phyloP scores from a whole-genome alignment of 2,329 filamentous ascomycete genomes.

The Diaporthe amygdali region DNA sequence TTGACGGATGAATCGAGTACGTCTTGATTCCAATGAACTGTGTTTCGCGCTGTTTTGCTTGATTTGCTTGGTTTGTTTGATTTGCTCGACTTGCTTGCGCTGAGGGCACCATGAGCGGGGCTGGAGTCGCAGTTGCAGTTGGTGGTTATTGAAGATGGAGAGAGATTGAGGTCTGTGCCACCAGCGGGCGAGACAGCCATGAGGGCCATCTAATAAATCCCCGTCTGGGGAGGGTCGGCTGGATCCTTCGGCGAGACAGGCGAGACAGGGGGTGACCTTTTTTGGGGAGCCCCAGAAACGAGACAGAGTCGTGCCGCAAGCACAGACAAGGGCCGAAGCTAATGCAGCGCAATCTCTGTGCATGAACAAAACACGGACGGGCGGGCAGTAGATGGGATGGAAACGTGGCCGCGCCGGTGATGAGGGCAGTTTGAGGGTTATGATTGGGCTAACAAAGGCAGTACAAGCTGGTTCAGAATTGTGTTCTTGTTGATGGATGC shows the following conservation, averaged over 20 bases:
- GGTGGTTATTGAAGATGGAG: constrained; percentile 9
- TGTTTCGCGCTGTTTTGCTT: constrained; percentile 10
- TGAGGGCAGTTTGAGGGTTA: background rate
- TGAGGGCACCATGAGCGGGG: background rate
- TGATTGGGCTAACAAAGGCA: background rate
- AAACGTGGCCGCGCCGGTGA: constrained; percentile 7
- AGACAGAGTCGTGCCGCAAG: constrained; percentile 16
- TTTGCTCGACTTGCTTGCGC: background rate
- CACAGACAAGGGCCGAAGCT: constrained; percentile 16
- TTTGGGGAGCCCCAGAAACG: constrained; percentile 11
- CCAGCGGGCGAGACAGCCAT: constrained; percentile 15
- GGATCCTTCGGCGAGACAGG: constrained; percentile 15
- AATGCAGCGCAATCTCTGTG: constrained; percentile 11
- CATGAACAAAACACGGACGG: background rate
- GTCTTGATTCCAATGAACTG: constrained; percentile 22
- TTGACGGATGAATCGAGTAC: background rate
- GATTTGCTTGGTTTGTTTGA: background rate
- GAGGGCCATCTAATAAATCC: constrained; percentile 13
- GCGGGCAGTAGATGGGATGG: background rate
- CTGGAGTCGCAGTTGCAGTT: background rate
- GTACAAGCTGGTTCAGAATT: background rate
- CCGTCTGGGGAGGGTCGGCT: constrained; percentile 12
- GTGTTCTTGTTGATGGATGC: constrained; percentile 9
- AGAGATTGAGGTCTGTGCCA: constrained; percentile 12
- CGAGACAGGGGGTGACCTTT: constrained; percentile 3